Base-by-base conservation (phyloP, 192 early-diverging fungal genomes). In the Linnemannia elongata region DNA sequence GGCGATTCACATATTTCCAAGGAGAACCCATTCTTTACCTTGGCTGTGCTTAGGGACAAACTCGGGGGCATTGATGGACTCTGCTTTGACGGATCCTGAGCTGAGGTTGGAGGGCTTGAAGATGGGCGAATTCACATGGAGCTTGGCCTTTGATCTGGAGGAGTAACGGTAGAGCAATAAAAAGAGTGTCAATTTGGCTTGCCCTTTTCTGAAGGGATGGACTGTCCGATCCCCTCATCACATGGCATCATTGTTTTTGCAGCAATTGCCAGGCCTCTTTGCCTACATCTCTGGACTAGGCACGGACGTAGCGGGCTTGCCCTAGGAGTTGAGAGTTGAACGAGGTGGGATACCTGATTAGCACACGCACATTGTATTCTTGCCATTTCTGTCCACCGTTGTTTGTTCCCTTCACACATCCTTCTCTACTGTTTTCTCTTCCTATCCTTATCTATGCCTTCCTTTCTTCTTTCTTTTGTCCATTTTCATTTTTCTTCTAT, bases 41-140 rank as follows among this genome's bases (percentile, higher is more conserved):
- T 88, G 80, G 36, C 41, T 77, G 38, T 78, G 68, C 83, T 92
- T 93, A 39, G 93, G 93, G 27, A 93, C 88, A 76, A 94, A 94
- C 39, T 91, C 89, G 30, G 93, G 92, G 2, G 93, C 93, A 74
- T 92, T 88, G 18, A 91, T 80, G 52, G 89, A 82, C 57, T 92
- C 92, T 38, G 88, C 89, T 39, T 90, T 88, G 66, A 90, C 91
- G 2, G 90, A 90, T 35, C 85, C 76, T 27, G 90, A 89, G 36
- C 88, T 77, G 68, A 87, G 81, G 69, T 69, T 88, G 12, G 89
- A 79, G 27, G 93, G 93, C 54, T 91, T 93, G 75, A 94, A 94
- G 12, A 94, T 90, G n/a, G 94, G 94, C 22, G 94, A 94, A 72
- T 93, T 93, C 47, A 94, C 92, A 69, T 92, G 93, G 63, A 94